Evolutionary conservation across 257 asterid species (phyloP).

Genomic region (Cinchona pubescens): DNA sequence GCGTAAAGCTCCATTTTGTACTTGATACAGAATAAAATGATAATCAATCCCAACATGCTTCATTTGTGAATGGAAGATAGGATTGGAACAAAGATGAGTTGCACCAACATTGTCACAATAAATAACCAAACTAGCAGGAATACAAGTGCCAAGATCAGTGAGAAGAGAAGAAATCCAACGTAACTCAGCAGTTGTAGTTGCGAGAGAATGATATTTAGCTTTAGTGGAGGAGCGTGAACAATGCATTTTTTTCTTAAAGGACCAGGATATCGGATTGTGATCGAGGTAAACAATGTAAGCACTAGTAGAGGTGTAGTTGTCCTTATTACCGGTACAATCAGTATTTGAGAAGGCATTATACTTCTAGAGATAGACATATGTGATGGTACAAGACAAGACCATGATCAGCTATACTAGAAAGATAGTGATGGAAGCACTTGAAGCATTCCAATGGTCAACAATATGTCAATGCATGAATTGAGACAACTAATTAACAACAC

Average conservation of each 20-base stretch:
- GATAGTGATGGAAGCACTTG: background rate
- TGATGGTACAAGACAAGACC: background rate
- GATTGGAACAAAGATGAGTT: background rate
- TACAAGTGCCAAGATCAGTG: background rate
- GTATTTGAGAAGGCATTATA: background rate
- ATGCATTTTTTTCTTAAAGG: background rate
- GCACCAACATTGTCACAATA: conserved; percentile 10
- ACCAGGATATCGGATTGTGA: background rate
- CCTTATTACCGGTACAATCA: background rate
- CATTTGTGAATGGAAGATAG: background rate
- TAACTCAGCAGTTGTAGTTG: background rate
- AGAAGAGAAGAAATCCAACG: background rate
- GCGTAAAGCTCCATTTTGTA: no score
- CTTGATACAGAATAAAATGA: background rate
- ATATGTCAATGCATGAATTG: background rate
- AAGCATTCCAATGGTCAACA: background rate
- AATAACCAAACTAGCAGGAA: background rate
- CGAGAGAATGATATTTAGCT: background rate
- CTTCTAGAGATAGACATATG: background rate
- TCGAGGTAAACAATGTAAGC: background rate
- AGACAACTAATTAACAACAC: background rate
- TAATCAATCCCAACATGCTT: background rate
- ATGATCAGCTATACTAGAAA: background rate
- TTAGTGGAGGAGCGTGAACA: conserved; percentile 4
- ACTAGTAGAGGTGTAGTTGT: background rate